Conservation (phyloP, 2,329 filamentous ascomycete species). For the Clonostachys rhizophaga region DNA sequence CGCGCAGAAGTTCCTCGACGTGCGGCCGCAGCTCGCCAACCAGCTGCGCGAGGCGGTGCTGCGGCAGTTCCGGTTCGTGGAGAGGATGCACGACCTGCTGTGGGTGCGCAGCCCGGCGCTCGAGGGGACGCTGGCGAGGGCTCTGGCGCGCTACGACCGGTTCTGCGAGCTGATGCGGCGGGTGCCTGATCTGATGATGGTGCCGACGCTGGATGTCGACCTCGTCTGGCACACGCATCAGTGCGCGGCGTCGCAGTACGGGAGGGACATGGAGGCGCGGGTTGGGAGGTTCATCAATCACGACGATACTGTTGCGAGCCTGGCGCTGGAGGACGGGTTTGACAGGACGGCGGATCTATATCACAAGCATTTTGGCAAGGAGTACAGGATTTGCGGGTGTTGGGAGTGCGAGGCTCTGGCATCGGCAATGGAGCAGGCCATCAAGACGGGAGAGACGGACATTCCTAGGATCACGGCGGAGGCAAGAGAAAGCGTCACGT, state of each 20-base stretch:
- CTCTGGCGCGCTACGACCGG: conserved; percentile 26
- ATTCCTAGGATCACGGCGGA: no score
- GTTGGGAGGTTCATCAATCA: conserved; percentile 25
- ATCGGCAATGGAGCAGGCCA: conserved; percentile 10
- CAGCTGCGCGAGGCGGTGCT: not conserved
- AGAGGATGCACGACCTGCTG: conserved; percentile 30
- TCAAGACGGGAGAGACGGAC: no score
- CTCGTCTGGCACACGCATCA: conserved; percentile 38
- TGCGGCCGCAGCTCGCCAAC: no score
- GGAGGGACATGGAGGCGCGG: conserved; percentile 5
- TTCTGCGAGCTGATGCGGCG: conserved; percentile 26
- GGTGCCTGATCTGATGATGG: conserved; percentile 18
- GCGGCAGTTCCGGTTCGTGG: conserved; percentile 29
- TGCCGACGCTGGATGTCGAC: conserved; percentile 35
- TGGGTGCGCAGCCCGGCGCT: conserved; percentile 30
- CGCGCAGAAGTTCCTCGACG: no score
- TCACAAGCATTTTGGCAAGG: conserved; percentile 20
- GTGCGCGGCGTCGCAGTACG: conserved; percentile 20
- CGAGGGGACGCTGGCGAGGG: conserved; percentile 22
- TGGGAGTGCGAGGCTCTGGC: conserved; percentile 29
- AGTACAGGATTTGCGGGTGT: conserved; percentile 26
- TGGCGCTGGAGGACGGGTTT: conserved; percentile 15
- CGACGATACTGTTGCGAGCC: conserved; percentile 26
- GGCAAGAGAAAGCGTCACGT: no score
- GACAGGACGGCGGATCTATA: conserved; percentile 20